Base-by-base conservation (phyloP, 2,329 filamentous ascomycete genomes). In the Pseudogymnoascus sp. region DNA sequence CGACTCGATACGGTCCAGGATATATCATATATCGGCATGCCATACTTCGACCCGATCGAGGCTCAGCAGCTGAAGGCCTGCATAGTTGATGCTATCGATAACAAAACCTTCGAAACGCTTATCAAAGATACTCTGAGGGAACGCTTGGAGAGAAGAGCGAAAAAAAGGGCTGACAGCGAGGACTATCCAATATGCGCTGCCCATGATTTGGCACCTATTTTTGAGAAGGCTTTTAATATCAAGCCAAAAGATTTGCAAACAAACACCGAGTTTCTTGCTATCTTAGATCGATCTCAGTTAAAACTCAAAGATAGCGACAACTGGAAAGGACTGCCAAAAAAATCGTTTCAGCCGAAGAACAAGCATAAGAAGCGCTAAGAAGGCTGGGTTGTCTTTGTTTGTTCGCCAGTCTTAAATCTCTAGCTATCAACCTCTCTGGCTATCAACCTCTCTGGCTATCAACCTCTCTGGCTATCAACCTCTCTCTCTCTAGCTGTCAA, bases 121-220 rank as follows among this genome's bases (percentile, higher is more conserved):
- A 65, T 71, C 2, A 39, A 68, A 60, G 63, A 65, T 25, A 65
- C 62, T 1, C 60, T 69, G 14, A 35, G 64, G 3, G 63, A 69
- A 38, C 61, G 69, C 8, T 39, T 72, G 16, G 63, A 69, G 57
- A 64, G 68, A 16, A 63, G 70, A 9, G 68, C 68, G 32, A 70
- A 72, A 60, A 72, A 71, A 61, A 63, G 70, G 1, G 62, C 65
- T 6, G 66, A 69, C 16, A 71, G 65, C 7, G 64, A 64, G 0
- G 70, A 73, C 54, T 73, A 67, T 61, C 62, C 69, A 1, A 64
- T 73, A n/a, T 74, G 70, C 58, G 68, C 72, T n/a, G 71, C 71
- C 2, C 71, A 74, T 60, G 71, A 74, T 2, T 18, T 54, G 4
- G 25, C 43, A 32, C 43, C 25, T 12, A 32, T 54, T 8, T 63